Evolutionary conservation across 768 basidiomycete species (phyloP), one percentile per base, ranked within the genome.

Genomic region (Rhodocollybia butyracea): DNA sequence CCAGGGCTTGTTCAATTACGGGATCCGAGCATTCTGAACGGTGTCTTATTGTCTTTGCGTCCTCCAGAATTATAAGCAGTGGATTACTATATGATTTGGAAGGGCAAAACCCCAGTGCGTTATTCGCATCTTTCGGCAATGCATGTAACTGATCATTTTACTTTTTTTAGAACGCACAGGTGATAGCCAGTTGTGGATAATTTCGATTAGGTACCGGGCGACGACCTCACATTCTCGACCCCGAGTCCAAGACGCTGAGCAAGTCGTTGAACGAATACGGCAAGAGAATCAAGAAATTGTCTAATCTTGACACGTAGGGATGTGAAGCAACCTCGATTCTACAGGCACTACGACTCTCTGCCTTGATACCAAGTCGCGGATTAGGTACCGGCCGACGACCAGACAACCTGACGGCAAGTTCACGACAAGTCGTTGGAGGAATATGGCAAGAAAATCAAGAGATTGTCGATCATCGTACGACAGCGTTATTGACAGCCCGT

Each of bases 61-160:
- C 78, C 56, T 70, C 75, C 68, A 12, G 72, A 70, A 21, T 67
- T 68, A 51, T 76, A 72, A 59, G 71, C 71, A 36, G 72, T 79
- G 34, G 77, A 81, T 61, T 80, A 77, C 63, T 79, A 79, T 59
- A 76, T 78, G 75, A 74, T 75, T 29, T 80, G 78, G 78, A 68
- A 70, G 58, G 71, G 73, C 13, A 70, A 74, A 63, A 70, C 65
- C 48, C 41, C 39, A 24, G 53, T 46, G 24, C 41, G 51, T 30
- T 39, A 17, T 13, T 50, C 30, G 2, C 10, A 8, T 19, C 29
- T 3, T 12, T 47, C 34, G 3, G 5, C 24, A n/a, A 12, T 34
- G 17, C 17, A 3, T 63, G 59, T n/a, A n/a, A n/a, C n/a, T n/a
- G n/a, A n/a, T n/a, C n/a, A n/a, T n/a, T 5, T 54, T 22, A n/a